Percentiles rank a stretch among this genome's conserved stretches.
phyloP scores from a whole-genome alignment of 352 stramenopile genomes.

The Phytophthora brassicae region DNA sequence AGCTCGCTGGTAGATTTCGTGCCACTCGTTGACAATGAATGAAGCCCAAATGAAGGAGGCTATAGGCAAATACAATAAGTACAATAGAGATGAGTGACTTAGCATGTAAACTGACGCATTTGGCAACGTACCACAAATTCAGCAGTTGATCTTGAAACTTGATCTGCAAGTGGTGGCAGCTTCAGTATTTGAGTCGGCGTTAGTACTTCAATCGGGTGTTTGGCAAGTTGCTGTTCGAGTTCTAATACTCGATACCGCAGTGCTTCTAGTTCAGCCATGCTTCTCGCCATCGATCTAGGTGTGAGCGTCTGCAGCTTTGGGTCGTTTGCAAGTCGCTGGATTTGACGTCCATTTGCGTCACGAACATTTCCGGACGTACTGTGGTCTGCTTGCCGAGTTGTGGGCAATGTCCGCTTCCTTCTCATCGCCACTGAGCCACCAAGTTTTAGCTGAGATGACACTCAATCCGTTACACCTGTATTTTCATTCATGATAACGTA shows the following conservation, averaged over 20 bases:
- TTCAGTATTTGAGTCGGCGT: conserved; percentile 36
- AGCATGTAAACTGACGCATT: too few relatives aligned
- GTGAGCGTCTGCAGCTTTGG: conserved; percentile 49
- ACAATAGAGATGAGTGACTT: background rate
- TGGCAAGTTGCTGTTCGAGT: conserved; percentile 55
- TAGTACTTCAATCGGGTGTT: conserved; percentile 47
- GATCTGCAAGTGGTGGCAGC: conserved; percentile 42
- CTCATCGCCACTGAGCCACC: conserved; percentile 11
- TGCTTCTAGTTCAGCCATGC: conserved; percentile 51
- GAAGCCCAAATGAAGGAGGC: conserved; percentile 10
- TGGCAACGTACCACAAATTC: too few relatives aligned
- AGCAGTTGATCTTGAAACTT: background rate
- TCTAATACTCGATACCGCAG: conserved; percentile 50
- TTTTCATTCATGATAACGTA: conserved; percentile 14
- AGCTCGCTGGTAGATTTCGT: conserved; percentile 26
- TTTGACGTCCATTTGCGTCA: conserved; percentile 35
- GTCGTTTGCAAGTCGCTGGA: conserved; percentile 54
- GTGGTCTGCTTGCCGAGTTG: conserved; percentile 8
- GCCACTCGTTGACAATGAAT: conserved; percentile 1
- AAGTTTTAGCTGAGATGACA: conserved; percentile 9
- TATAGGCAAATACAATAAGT: background rate
- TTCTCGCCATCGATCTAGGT: conserved; percentile 56
- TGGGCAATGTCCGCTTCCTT: conserved; percentile 25
- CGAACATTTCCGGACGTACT: conserved; percentile 1
- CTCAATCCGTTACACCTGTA: conserved; percentile 27